Evolutionary conservation across 306 rosid genomes (phyloP), one percentile per base, ranked within the genome.

Genomic region (Herpetospermum pedunculosum): DNA sequence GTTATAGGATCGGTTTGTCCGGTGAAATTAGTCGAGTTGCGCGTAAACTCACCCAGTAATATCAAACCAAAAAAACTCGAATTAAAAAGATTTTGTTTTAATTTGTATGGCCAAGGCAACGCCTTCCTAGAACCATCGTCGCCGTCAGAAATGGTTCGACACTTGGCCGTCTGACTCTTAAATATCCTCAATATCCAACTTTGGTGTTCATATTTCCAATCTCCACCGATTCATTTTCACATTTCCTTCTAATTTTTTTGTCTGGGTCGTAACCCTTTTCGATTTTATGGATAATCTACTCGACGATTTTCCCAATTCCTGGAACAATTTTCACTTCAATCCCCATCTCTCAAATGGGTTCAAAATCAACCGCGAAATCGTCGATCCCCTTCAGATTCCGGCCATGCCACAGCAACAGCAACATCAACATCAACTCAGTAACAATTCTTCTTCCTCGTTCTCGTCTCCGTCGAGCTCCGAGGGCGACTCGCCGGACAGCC

Each of bases 401-500:
- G 37, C 32, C 1, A 72, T 34, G 7, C 11, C 47, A 8, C 48
- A 48, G 8, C 53, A 48, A 18, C 21, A 57, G 3, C 64, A 57
- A 15, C 23, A 16, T 18, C 53, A 48, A 18, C 64, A 30, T 4
- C 64, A 14, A 14, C 37, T 57, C 19, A 57, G 21, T 60, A 32
- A 72, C 4, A 64, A 35, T 64, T 64, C 48, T 15, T 34, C 71
- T 0, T 9, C 28, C 1, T 21, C 70, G 9, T n/a, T n/a, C n/a
- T 8, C 70, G 16, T 63, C 70, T 2, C 16, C 63, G 10, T 21
- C 77, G 0, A 73, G 50, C 49, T 25, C 86, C 8, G 81, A 72
- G 75, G 81, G 41, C 16, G 86, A 83, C 48, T 48, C 77, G 28
- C 29, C 81, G 3, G 89, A 84, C 13, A 1, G 15, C n/a, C 74